Conservation (phyloP, 2,329 filamentous ascomycete genomes). For the Coleophoma eucalyptorum region DNA sequence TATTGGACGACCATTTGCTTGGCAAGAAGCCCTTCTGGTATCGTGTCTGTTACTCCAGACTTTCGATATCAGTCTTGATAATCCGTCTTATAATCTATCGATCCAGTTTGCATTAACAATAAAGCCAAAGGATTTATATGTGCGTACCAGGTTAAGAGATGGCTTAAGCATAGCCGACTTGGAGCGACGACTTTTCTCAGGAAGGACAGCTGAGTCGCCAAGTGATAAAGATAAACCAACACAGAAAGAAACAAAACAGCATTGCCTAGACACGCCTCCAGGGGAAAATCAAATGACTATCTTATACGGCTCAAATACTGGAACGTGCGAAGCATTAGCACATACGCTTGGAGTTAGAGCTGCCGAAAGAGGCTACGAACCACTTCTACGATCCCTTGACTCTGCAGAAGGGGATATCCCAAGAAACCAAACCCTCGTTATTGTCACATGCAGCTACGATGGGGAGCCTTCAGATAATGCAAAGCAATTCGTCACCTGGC, state of each 20-base stretch:
- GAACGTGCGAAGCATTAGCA: constrained; percentile 69
- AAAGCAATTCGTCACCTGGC: constrained; percentile 62
- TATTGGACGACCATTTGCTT: constrained; percentile 70
- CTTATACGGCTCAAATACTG: constrained; percentile 70
- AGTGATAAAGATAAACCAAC: neutral
- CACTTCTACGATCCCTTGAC: too few species aligned
- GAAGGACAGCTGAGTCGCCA: neutral
- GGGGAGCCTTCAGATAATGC: constrained; percentile 73
- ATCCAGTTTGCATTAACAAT: constrained; percentile 55
- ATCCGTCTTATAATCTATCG: constrained; percentile 55
- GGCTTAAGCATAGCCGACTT: constrained; percentile 38
- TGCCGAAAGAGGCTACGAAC: constrained; percentile 56
- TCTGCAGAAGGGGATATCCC: constrained; percentile 57
- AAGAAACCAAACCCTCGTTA: constrained; percentile 55
- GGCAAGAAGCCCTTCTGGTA: constrained; percentile 65
- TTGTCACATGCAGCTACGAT: constrained; percentile 71
- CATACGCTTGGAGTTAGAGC: constrained; percentile 59
- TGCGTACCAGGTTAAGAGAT: constrained; percentile 53
- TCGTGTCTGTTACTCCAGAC: constrained; percentile 65
- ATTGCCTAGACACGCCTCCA: too few species aligned
- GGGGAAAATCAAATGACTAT: too few species aligned
- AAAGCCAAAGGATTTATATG: constrained; percentile 61
- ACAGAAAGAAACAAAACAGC: too few species aligned
- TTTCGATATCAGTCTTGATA: constrained; percentile 61
- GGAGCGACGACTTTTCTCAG: constrained; percentile 18